Conservation (phyloP, 1,139 yeast species). For the Blastobotrys raffinosifermentans region DNA sequence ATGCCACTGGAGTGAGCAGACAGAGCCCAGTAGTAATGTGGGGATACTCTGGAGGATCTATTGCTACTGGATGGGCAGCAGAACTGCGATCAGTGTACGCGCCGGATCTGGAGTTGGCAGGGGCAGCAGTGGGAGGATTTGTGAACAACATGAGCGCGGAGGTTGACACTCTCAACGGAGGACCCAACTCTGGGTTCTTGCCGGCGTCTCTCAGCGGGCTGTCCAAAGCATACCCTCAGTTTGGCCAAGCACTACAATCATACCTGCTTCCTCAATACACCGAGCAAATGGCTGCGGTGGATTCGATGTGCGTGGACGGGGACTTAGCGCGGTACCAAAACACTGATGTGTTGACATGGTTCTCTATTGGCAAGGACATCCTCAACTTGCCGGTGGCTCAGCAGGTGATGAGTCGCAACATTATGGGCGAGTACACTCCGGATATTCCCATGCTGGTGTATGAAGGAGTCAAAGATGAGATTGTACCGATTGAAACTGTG, state of each 20-base stretch:
- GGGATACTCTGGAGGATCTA: conserved; percentile 30
- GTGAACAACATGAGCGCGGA: conserved; percentile 17
- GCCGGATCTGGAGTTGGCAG: conserved; percentile 22
- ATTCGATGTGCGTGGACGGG: neutral
- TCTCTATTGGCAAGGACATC: neutral
- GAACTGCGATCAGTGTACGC: conserved; percentile 26
- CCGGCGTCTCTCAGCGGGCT: conserved; percentile 19
- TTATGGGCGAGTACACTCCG: conserved; percentile 20
- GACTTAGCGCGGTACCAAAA: neutral
- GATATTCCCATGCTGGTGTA: conserved; percentile 22
- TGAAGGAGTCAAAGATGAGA: conserved; percentile 26
- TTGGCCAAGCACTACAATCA: conserved; percentile 4
- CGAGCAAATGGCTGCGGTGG: neutral
- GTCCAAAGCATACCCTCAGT: conserved; percentile 19
- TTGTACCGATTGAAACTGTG: conserved; percentile 20
- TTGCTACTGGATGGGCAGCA: conserved; percentile 30
- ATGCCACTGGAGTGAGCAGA: too few species aligned
- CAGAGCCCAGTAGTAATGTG: too few species aligned
- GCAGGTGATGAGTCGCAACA: conserved; percentile 12
- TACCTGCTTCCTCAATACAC: neutral
- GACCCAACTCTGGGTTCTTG: conserved; percentile 12
- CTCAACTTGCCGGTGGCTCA: conserved; percentile 2
- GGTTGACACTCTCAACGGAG: conserved; percentile 12
- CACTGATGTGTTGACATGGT: neutral
- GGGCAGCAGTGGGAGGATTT: conserved; percentile 21